A percentile compares a stretch with the other conserved stretches of the same genome.
Conservation (phyloP, 192 early-diverging fungal species). For the Spizellomyces sp. region DNA sequence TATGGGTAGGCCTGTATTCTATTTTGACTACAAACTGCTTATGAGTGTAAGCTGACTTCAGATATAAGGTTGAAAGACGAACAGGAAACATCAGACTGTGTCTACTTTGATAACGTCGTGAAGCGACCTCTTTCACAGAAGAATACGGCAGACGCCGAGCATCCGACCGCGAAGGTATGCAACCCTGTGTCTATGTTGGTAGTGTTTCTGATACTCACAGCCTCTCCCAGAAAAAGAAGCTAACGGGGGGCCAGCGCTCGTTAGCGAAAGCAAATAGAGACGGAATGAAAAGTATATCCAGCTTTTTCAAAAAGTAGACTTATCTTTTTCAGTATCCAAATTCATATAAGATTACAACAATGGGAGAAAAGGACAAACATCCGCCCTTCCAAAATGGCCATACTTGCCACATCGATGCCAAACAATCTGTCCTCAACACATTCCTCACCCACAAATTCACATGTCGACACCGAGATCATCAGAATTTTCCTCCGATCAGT, state of each 20-base stretch:
- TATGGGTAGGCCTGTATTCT: constrained; percentile 18
- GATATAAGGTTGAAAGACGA: background rate
- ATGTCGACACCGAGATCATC: too few relatives aligned
- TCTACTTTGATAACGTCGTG: constrained; percentile 27
- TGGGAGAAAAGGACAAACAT: too few relatives aligned
- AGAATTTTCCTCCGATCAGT: too few relatives aligned
- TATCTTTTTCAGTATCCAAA: too few relatives aligned
- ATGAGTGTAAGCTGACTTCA: background rate
- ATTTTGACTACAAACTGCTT: background rate
- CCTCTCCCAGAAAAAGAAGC: constrained; percentile 26
- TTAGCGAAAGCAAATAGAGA: constrained; percentile 28
- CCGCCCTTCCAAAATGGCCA: too few relatives aligned
- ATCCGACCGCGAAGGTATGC: background rate
- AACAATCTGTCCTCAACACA: too few relatives aligned
- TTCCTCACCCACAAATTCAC: too few relatives aligned
- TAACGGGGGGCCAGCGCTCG: constrained; percentile 11
- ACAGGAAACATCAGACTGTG: constrained; percentile 6
- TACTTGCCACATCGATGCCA: too few relatives aligned
- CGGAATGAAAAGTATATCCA: constrained; percentile 34
- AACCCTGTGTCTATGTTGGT: background rate
- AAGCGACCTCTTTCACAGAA: constrained; percentile 16
- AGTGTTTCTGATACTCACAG: background rate
- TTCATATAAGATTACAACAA: too few relatives aligned
- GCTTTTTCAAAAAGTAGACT: constrained; percentile 27
- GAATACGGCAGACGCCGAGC: constrained; percentile 1